Evolutionary conservation across 768 basidiomycete genomes (phyloP).

Genomic region (Candolleomyces aberdarensis): DNA sequence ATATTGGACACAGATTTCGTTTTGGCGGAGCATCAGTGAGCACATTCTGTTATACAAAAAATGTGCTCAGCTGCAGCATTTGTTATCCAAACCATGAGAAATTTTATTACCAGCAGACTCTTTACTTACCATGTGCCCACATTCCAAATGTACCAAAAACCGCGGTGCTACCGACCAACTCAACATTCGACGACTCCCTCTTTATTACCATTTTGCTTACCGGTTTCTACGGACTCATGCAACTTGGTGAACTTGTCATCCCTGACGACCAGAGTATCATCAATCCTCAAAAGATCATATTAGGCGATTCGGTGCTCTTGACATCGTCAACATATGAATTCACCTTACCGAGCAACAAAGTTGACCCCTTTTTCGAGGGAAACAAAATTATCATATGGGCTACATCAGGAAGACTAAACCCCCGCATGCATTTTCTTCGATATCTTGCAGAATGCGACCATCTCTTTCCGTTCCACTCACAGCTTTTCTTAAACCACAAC

Average conservation of each 20-base stretch:
- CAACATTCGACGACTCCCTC: slow-evolving; percentile 15
- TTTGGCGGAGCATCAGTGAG: too few relatives aligned
- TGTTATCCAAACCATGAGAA: too few relatives aligned
- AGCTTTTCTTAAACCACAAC: slow-evolving; percentile 29
- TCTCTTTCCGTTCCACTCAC: slow-evolving; percentile 20
- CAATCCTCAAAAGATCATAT: not conserved
- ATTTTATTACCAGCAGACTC: too few relatives aligned
- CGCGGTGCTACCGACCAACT: not conserved
- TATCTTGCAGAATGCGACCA: slow-evolving; percentile 25
- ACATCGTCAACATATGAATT: not conserved
- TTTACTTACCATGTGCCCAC: too few relatives aligned
- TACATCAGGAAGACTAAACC: slow-evolving; percentile 6
- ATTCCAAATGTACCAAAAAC: too few relatives aligned
- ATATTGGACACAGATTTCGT: too few relatives aligned
- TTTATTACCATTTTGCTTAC: slow-evolving; percentile 24
- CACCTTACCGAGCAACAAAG: slow-evolving; percentile 29
- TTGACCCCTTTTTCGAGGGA: slow-evolving; percentile 26
- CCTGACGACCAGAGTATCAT: slow-evolving; percentile 15
- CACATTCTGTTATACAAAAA: too few relatives aligned
- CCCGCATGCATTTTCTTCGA: slow-evolving; percentile 8
- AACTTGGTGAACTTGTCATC: slow-evolving; percentile 29
- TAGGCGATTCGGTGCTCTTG: not conserved
- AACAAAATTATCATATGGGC: slow-evolving; percentile 16
- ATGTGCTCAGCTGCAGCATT: too few relatives aligned
- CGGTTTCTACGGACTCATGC: slow-evolving; percentile 28